Conservation (phyloP, 1,284 basidiomycete genomes). For the Ceratobasidium sp. region DNA sequence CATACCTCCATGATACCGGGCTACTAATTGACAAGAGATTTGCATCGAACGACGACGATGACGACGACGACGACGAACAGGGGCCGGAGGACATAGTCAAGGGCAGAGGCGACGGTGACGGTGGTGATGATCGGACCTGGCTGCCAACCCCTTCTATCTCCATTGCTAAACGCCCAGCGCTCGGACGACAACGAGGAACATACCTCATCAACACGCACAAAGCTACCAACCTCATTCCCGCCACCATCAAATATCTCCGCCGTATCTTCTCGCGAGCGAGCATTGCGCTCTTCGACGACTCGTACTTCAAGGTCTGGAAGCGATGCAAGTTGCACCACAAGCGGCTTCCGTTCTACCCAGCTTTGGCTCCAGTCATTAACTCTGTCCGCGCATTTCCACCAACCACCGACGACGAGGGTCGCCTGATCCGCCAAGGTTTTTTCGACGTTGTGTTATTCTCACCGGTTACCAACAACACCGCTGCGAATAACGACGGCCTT, state of each 20-base stretch:
- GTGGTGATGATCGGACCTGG: background rate
- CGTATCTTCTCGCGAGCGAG: background rate
- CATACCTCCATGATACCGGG: background rate
- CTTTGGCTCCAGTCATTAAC: background rate
- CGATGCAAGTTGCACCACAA: background rate
- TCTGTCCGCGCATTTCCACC: background rate
- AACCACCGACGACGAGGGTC: background rate
- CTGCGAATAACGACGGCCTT: background rate
- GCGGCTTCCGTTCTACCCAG: background rate
- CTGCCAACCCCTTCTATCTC: background rate
- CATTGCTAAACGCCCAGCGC: slow-evolving; percentile 18
- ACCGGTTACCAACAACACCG: background rate
- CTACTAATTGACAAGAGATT: too few species aligned
- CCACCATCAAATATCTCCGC: background rate
- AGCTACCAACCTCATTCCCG: background rate
- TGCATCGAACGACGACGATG: too few species aligned
- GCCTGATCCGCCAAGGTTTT: background rate
- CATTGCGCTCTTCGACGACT: background rate
- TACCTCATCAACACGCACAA: background rate
- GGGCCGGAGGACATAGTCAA: background rate
- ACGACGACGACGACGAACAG: too few species aligned
- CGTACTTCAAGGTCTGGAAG: background rate
- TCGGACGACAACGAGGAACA: background rate
- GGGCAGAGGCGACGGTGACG: background rate
- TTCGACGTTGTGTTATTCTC: background rate